These are phyloP conservation scores for Aspergillus sp. DNA, from an alignment of 2,329 filamentous ascomycete genomes.

Conservation along the genomic window DNA sequence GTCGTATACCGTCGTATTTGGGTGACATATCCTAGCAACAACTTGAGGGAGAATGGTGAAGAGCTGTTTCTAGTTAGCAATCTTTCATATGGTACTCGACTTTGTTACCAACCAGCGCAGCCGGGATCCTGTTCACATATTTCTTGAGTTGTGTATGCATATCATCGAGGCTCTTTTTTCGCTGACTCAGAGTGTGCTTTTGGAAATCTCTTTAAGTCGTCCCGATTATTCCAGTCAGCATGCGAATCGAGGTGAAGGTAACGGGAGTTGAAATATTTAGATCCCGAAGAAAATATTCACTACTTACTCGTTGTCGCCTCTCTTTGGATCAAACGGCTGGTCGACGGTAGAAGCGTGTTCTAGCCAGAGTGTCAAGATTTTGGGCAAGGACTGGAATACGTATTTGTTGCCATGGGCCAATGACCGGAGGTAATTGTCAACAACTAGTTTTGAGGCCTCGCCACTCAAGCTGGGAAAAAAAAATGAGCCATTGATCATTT, in stretches of 20 bases:
- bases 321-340: slow-evolving; percentile 56
- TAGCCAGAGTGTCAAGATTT: slow-evolving; percentile 90
- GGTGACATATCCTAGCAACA: slow-evolving; percentile 91
- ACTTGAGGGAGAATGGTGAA: slow-evolving; percentile 80
- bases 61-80: slow-evolving; percentile 36
- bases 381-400: slow-evolving; percentile 89
- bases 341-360: slow-evolving; percentile 80
- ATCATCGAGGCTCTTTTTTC: slow-evolving; percentile 66
- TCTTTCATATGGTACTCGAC: not conserved
- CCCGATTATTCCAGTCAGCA: not conserved
- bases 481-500: slow-evolving; percentile 19
- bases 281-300: not conserved
- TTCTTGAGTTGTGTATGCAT: slow-evolving; percentile 78
- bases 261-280: no score
- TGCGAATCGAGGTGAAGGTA: no score
- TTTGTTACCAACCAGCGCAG: slow-evolving; percentile 43
- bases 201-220: slow-evolving; percentile 44
- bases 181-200: slow-evolving; percentile 48
- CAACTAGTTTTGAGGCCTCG: slow-evolving; percentile 82
- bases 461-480: slow-evolving; percentile 63
- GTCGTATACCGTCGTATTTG: slow-evolving; percentile 74
- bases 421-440: slow-evolving; percentile 90
- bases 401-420: slow-evolving; percentile 91
- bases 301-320: slow-evolving; percentile 49
- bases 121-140: slow-evolving; percentile 62